Percentiles rank a stretch among this genome's conserved stretches.
phyloP scores from a whole-genome alignment of 2,329 filamentous ascomycete species.

The Ilyonectria destructans region DNA sequence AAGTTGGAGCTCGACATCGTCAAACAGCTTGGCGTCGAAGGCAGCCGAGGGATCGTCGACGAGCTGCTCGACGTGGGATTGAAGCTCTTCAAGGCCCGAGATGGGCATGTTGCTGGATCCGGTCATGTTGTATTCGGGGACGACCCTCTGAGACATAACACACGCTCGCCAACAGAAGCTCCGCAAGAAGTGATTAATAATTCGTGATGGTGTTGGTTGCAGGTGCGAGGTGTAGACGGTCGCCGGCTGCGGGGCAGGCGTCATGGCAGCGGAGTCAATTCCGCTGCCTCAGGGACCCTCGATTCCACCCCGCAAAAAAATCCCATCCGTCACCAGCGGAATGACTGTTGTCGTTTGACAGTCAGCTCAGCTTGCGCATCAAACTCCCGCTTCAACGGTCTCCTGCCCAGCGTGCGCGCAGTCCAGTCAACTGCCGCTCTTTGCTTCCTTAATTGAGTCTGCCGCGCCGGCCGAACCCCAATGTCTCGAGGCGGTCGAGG shows the following conservation, averaged over 20 bases:
- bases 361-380: slow-evolving; percentile 2
- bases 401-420: slow-evolving; percentile 11
- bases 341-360: neutral
- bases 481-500: slow-evolving; percentile 72
- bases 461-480: slow-evolving; percentile 15
- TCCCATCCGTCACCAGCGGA: slow-evolving; percentile 20
- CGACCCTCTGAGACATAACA: slow-evolving; percentile 51
- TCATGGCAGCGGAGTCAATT: slow-evolving; percentile 31
- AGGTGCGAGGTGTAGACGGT: neutral
- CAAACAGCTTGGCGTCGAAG: slow-evolving; percentile 68
- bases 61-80: slow-evolving; percentile 69
- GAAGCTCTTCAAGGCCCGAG: slow-evolving; percentile 68
- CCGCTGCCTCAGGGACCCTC: slow-evolving; percentile 24
- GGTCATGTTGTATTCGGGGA: slow-evolving; percentile 59
- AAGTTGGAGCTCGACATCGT: slow-evolving; percentile 73
- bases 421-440: neutral
- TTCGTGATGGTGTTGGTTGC: neutral
- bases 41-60: slow-evolving; percentile 59
- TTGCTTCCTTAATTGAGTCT: slow-evolving; percentile 2
- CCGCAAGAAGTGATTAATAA: neutral
- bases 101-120: slow-evolving; percentile 56
- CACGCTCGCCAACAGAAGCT: neutral
- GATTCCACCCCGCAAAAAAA: slow-evolving; percentile 46
- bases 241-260: slow-evolving; percentile 31
- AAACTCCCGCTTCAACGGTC: neutral